phyloP scores from a whole-genome alignment of 108 stramenopile genomes.

The Cyclotella sp. region DNA sequence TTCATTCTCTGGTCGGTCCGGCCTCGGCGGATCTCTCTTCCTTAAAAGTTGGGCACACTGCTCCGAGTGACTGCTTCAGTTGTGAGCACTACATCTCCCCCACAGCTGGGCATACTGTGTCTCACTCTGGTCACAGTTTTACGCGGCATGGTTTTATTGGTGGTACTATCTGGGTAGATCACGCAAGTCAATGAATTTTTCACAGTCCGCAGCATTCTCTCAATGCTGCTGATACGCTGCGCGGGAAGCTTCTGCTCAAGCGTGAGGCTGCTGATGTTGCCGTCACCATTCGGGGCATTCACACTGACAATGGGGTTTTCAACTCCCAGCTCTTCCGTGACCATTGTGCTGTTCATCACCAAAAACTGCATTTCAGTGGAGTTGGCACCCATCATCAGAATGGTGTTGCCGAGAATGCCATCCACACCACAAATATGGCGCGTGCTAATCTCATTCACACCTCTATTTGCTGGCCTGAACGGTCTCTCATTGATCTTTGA shows the following conservation, averaged over 20 bases:
- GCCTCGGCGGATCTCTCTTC: not conserved
- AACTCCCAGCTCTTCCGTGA: not conserved
- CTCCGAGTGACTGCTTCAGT: constrained; percentile 44
- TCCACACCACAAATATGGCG: constrained; percentile 20
- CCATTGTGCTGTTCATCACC: constrained; percentile 7
- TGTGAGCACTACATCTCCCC: constrained; percentile 43
- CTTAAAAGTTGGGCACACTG: not conserved
- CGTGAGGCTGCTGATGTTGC: constrained; percentile 1
- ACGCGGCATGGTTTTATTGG: constrained; percentile 15
- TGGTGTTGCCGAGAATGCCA: constrained; percentile 48
- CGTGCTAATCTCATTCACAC: constrained; percentile 48
- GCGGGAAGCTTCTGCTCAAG: constrained; percentile 24
- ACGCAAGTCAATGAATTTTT: not conserved
- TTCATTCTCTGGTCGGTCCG: not conserved
- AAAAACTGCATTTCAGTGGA: constrained; percentile 22
- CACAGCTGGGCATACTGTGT: constrained; percentile 15
- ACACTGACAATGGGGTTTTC: constrained; percentile 28
- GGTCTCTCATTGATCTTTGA: constrained; percentile 32
- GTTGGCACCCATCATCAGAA: constrained; percentile 56
- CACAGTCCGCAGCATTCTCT: not conserved
- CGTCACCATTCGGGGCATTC: constrained; percentile 10
- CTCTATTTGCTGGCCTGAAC: constrained; percentile 48
- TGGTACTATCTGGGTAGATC: not conserved
- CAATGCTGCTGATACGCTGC: constrained; percentile 41
- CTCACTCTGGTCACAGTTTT: not conserved